phyloP scores from a whole-genome alignment of 2,329 filamentous ascomycete species.

The Pyrenophora tritici-repentis region DNA sequence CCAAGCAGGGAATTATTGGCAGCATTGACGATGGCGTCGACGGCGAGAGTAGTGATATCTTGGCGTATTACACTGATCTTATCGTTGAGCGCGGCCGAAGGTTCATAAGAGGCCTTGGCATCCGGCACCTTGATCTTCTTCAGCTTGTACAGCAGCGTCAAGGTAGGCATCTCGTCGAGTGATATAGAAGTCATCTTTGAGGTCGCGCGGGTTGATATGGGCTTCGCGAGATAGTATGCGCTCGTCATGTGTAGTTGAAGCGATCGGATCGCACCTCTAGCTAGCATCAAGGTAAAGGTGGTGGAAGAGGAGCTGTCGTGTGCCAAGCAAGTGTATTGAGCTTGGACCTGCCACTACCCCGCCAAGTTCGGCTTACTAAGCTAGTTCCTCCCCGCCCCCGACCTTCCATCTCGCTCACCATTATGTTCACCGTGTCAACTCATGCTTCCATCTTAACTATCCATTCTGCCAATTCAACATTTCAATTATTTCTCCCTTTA shows the following conservation, averaged over 20 bases:
- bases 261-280: neutral
- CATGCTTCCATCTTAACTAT: no score
- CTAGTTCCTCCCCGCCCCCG: no score
- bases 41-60: slow-evolving; percentile 79
- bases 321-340: slow-evolving; percentile 1
- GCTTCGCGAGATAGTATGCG: slow-evolving; percentile 32
- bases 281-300: slow-evolving; percentile 3
- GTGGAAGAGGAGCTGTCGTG: neutral
- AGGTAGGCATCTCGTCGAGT: slow-evolving; percentile 64
- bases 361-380: neutral
- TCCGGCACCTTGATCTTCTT: slow-evolving; percentile 52
- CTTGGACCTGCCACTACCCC: slow-evolving; percentile 6
- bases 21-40: slow-evolving; percentile 91
- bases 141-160: slow-evolving; percentile 68
- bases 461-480: no score
- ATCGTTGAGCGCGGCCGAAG: slow-evolving; percentile 58
- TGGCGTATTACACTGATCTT: slow-evolving; percentile 71
- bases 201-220: slow-evolving; percentile 5
- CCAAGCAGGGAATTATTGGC: slow-evolving; percentile 80
- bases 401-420: no score
- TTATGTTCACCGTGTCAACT: no score
- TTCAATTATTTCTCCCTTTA: no score
- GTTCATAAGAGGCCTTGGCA: slow-evolving; percentile 12
- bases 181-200: slow-evolving; percentile 29
- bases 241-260: slow-evolving; percentile 24